Percentiles rank a stretch among this genome's conserved stretches.
Evolutionary conservation across 768 basidiomycete species (phyloP).

Genomic region (Chalciporus chontae): DNA sequence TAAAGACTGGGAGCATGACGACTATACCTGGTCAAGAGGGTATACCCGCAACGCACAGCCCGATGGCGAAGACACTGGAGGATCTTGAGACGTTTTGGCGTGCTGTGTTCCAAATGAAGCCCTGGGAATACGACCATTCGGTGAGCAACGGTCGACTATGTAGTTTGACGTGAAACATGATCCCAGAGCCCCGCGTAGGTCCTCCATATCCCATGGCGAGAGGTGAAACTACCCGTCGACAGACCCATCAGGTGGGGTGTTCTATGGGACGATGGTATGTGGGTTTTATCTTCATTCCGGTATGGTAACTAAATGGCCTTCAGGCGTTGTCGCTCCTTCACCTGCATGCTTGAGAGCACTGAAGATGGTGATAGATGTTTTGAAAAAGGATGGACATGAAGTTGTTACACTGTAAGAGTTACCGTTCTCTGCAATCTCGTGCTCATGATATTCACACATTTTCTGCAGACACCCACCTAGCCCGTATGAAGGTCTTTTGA

Average conservation of each 20-base stretch:
- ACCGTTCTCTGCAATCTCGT: not conserved
- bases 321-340: conserved; percentile 56
- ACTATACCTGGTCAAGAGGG: conserved; percentile 56
- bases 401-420: conserved; percentile 49
- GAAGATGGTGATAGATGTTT: conserved; percentile 39
- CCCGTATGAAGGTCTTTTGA: conserved; percentile 50
- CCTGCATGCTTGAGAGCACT: conserved; percentile 60
- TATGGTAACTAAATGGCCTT: not conserved
- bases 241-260: conserved; percentile 59
- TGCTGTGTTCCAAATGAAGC: conserved; percentile 53
- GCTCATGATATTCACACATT: not conserved
- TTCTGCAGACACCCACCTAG: conserved; percentile 33
- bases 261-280: conserved; percentile 58
- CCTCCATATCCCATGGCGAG: conserved; percentile 34
- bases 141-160: conserved; percentile 21
- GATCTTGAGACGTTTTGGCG: conserved; percentile 68
- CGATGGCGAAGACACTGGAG: conserved; percentile 59
- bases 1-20: conserved; percentile 44
- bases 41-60: conserved; percentile 49
- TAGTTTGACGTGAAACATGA: too few relatives aligned
- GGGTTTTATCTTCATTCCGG: not conserved
- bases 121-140: conserved; percentile 64
- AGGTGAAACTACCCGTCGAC: conserved; percentile 41
- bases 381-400: conserved; percentile 46
- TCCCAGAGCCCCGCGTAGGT: conserved; percentile 19